Evolutionary conservation across 2,329 filamentous ascomycete genomes (phyloP).

Genomic region (Calycina herbarum): DNA sequence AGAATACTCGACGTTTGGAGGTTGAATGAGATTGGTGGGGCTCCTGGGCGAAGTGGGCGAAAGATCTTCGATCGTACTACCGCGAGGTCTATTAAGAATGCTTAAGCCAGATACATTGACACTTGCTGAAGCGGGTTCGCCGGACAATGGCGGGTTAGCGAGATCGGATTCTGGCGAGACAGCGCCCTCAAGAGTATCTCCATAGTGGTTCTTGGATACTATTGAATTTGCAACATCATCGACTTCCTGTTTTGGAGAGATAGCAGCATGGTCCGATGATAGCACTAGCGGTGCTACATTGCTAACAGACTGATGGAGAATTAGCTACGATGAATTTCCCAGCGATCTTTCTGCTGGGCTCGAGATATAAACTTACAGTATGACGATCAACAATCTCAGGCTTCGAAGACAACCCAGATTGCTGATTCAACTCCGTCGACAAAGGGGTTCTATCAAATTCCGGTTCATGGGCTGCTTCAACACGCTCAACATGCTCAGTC

Average conservation of each 20-base stretch:
- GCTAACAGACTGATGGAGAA: too few relatives aligned
- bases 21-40: neutral
- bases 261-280: neutral
- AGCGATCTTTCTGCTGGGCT: too few relatives aligned
- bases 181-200: neutral
- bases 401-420: too few relatives aligned
- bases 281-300: neutral
- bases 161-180: neutral
- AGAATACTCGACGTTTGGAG: neutral
- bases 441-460: too few relatives aligned
- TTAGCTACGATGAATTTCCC: too few relatives aligned
- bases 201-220: neutral
- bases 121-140: neutral
- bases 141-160: neutral
- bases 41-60: slow-evolving; percentile 4
- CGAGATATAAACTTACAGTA: too few relatives aligned
- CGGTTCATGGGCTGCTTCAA: too few relatives aligned
- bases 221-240: neutral
- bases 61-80: slow-evolving; percentile 22
- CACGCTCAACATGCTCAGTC: neutral
- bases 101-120: slow-evolving; percentile 14
- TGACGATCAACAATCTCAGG: too few relatives aligned
- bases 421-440: too few relatives aligned
- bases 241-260: neutral
- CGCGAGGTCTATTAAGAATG: slow-evolving; percentile 26